A percentile compares a stretch with the other conserved stretches of the same genome.
Conservation (phyloP, 2,329 filamentous ascomycete species). For the Calonectria pauciramosa region DNA sequence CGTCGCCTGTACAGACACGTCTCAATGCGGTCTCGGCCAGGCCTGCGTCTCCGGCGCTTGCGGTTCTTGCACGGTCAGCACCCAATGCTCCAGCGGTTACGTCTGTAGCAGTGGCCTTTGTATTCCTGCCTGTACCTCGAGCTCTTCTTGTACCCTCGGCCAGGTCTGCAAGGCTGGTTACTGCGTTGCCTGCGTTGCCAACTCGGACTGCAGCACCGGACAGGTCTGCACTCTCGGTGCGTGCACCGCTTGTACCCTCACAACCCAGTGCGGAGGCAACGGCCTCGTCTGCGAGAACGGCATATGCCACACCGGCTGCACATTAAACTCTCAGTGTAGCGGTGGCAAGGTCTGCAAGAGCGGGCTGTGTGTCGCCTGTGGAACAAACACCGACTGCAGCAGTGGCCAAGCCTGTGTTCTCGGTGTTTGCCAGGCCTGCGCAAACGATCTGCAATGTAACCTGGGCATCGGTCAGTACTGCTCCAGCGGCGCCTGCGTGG, state of each 20-base stretch:
- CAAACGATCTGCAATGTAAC: conserved; percentile 18
- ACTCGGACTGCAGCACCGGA: conserved; percentile 19
- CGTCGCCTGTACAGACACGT: conserved; percentile 9
- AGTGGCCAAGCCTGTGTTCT: conserved; percentile 19
- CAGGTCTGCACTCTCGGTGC: conserved; percentile 15
- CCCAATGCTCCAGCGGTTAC: conserved; percentile 19
- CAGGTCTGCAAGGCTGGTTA: conserved; percentile 20
- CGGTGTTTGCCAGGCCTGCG: conserved; percentile 26
- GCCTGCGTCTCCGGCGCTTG: conserved; percentile 21
- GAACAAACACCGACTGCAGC: conserved; percentile 18
- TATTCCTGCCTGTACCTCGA: conserved; percentile 20
- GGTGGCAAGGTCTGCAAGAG: conserved; percentile 28
- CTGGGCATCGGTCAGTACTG: conserved; percentile 26
- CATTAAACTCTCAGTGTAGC: conserved; percentile 22
- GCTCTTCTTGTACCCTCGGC: conserved; percentile 8
- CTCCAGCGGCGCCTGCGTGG: conserved; percentile 14
- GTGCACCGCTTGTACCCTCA: conserved; percentile 8
- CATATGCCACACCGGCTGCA: conserved; percentile 16
- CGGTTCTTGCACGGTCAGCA: conserved; percentile 9
- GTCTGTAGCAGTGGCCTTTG: conserved; percentile 23
- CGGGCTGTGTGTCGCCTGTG: conserved; percentile 10
- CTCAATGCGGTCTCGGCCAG: conserved; percentile 22
- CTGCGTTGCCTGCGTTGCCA: conserved; percentile 22
- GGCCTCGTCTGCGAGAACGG: conserved; percentile 23
- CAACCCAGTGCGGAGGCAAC: conserved; percentile 12